Evolutionary conservation across 2,329 filamentous ascomycete species (phyloP), one percentile per base, ranked within the genome.

Genomic region (Scytalidium sp.): DNA sequence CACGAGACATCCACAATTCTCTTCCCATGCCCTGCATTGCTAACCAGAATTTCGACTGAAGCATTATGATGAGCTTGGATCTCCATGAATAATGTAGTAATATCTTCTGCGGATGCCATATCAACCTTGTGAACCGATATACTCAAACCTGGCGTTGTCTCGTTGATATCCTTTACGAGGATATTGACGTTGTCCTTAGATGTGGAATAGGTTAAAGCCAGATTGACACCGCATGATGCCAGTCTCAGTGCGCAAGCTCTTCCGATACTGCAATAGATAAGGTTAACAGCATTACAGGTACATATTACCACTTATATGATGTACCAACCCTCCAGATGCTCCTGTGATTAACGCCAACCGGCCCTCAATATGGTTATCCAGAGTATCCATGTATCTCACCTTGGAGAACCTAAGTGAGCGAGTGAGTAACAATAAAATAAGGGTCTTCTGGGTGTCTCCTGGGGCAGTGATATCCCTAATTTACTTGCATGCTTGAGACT

Each of bases 21-120:
- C 60, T 82, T 83, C 39, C 83, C 84, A 55, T 84, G 76, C 0
- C 84, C 84, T 1, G 85, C 85, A 59, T 88, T 88, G 9, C 78
- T 80, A 21, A 88, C 65, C 2, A 88, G 69, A 19, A 88, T 85
- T 58, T 87, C 51, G 5, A 53, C 80, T 0, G 81, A 80, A 2
- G 72, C 71, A 4, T 59, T 71, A 60, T 86, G 81, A 45, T 76
- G 60, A 1, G 67, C 60, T 43, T 74, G 67, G 41, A 87, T 78
- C 49, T 83, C 74, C 13, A 69, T 57, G 50, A 82, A 84, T 56
- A 87, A 72, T 3, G 64, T 61, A 40, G 75, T 65, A 25, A 85
- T 78, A 43, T 80, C 75, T 6, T 74, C 72, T 3, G 75, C 70
- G 7, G 73, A 74, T 15, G 72, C 73, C 51, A 85, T 76, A 58